These are phyloP conservation scores for Symbiodinium pilosum DNA, from an alignment of 73 alveolate genomes.

Conservation along the genomic window DNA sequence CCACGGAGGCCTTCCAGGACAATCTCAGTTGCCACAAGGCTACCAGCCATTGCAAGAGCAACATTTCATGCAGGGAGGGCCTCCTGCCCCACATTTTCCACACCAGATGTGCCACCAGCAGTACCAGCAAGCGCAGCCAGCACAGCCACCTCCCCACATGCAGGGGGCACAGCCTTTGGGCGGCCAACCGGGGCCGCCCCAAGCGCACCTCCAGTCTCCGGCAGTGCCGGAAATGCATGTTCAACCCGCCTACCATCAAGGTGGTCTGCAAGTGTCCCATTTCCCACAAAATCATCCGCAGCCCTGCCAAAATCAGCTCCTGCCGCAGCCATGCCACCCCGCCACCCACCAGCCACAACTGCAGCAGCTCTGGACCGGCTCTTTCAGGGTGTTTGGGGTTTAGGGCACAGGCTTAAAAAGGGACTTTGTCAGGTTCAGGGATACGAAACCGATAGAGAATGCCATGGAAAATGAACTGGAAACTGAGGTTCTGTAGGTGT, in stretches of 20 bases:
- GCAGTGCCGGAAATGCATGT: not conserved
- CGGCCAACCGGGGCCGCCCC: not conserved
- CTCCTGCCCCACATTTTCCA: not conserved
- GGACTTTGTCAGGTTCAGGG: not conserved
- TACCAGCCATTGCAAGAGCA: not conserved
- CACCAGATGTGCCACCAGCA: not conserved
- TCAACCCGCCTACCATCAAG: not conserved
- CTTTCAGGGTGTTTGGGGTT: not conserved
- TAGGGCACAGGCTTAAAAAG: not conserved
- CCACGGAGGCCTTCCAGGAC: no score
- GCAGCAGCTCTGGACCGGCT: not conserved
- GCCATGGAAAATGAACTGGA: no score
- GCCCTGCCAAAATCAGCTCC: no score
- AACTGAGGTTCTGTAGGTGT: no score
- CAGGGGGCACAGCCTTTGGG: slow-evolving; percentile 12
- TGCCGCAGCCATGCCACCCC: not conserved
- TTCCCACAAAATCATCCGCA: slow-evolving; percentile 4
- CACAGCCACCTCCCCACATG: not conserved
- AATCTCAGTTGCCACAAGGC: not conserved
- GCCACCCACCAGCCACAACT: not conserved
- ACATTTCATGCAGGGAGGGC: not conserved
- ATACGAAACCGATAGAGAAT: no score
- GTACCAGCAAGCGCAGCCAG: not conserved
- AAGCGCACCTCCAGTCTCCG: not conserved
- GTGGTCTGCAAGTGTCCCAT: not conserved